Percentiles rank a stretch among this genome's conserved stretches.
Conservation (phyloP, 2,329 filamentous ascomycete species). For the Aureobasidium sp. region DNA sequence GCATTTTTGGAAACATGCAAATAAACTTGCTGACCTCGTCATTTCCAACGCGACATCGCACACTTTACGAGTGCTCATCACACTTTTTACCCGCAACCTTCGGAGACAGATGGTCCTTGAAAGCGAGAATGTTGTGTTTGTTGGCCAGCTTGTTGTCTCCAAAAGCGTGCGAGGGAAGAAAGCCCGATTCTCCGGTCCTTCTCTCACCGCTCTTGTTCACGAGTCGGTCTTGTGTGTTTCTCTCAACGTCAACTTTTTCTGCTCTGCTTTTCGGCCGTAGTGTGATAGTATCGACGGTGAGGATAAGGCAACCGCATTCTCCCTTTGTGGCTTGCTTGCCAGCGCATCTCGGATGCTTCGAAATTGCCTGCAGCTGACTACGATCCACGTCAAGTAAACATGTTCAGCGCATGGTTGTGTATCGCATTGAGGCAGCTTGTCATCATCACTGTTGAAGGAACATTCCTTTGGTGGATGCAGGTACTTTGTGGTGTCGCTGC, state of each 20-base stretch:
- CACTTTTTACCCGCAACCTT: conserved; percentile 7
- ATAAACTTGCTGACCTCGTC: conserved; percentile 5
- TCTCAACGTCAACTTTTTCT: neutral
- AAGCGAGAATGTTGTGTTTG: neutral
- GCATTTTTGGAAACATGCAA: conserved; percentile 14
- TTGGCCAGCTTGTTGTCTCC: neutral
- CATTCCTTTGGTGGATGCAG: neutral
- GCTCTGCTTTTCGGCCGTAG: neutral
- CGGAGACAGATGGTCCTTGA: neutral
- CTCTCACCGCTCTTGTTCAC: conserved; percentile 7
- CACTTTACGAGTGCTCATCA: neutral
- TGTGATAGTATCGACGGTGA: neutral
- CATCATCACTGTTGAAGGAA: neutral
- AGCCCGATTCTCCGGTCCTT: neutral
- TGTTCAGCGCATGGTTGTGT: neutral
- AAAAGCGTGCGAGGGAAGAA: neutral
- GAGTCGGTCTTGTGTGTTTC: neutral
- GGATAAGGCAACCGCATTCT: neutral
- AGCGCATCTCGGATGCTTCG: conserved; percentile 2
- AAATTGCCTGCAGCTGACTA: neutral
- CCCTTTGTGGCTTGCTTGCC: conserved; percentile 8
- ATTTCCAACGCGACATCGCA: conserved; percentile 6
- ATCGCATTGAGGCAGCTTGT: neutral
- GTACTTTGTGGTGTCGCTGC: neutral
- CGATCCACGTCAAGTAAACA: neutral